Evolutionary conservation across 2,329 filamentous ascomycete species (phyloP).

Genomic region (Verticillium nonalfalfae): DNA sequence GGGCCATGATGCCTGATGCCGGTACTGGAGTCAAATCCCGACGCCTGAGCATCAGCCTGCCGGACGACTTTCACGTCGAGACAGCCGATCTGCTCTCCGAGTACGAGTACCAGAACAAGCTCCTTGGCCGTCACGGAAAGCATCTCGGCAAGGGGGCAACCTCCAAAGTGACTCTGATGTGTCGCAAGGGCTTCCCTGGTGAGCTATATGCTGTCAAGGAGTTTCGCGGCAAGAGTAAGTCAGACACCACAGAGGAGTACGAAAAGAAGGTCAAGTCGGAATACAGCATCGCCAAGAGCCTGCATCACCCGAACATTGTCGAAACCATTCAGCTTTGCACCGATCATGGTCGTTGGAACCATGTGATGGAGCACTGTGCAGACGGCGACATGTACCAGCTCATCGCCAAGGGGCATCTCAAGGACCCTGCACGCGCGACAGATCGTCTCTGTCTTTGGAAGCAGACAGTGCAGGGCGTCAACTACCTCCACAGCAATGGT

Average conservation of each 20-base stretch:
- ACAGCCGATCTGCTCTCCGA: conserved; percentile 62
- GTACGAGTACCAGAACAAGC: conserved; percentile 63
- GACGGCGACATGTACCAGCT: conserved; percentile 75
- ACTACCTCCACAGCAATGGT: conserved; percentile 75
- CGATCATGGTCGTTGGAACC: conserved; percentile 72
- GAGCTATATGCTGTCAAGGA: conserved; percentile 83
- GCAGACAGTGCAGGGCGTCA: conserved; percentile 75
- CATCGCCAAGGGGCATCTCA: conserved; percentile 65
- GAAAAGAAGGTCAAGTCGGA: conserved; percentile 88
- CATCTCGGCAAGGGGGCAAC: conserved; percentile 77
- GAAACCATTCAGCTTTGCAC: conserved; percentile 72
- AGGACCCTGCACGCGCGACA: conserved; percentile 52
- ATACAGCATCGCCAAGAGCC: conserved; percentile 78
- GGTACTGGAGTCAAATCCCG: conserved; percentile 73
- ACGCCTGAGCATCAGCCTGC: conserved; percentile 67
- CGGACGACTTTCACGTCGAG: conserved; percentile 69
- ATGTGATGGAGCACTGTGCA: conserved; percentile 89
- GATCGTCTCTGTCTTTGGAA: conserved; percentile 85
- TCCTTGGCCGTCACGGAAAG: conserved; percentile 67
- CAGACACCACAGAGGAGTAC: conserved; percentile 69
- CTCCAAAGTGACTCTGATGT: conserved; percentile 77
- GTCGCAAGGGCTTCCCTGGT: conserved; percentile 55
- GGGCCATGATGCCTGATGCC: conserved; percentile 57
- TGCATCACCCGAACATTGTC: conserved; percentile 83
- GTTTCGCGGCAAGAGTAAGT: conserved; percentile 65